Evolutionary conservation across 805 yeast species (phyloP).

Genomic region (Cephaloascus fragrans): DNA sequence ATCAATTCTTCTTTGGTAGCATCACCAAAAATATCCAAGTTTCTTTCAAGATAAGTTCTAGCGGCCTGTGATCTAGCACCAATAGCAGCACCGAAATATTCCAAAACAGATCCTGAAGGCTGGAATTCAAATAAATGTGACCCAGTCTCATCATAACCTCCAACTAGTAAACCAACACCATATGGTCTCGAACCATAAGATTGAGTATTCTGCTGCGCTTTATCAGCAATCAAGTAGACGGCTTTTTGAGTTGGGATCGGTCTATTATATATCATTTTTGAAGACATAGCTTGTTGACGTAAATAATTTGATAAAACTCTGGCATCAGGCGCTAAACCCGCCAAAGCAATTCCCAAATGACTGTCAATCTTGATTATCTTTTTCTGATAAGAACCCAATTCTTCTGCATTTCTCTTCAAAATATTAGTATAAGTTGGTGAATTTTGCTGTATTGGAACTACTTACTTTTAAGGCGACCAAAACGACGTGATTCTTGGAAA

Average conservation of each 20-base stretch:
- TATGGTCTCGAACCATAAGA: slow-evolving; percentile 95
- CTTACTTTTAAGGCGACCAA: slow-evolving; percentile 70
- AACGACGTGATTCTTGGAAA: slow-evolving; percentile 80
- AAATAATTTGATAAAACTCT: slow-evolving; percentile 83
- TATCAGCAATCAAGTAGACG: slow-evolving; percentile 81
- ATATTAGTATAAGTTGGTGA: not conserved
- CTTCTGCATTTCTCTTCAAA: slow-evolving; percentile 77
- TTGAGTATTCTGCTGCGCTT: slow-evolving; percentile 96
- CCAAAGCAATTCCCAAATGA: slow-evolving; percentile 90
- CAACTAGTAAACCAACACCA: slow-evolving; percentile 89
- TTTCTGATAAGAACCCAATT: slow-evolving; percentile 92
- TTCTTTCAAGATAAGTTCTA: slow-evolving; percentile 88
- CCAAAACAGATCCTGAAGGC: slow-evolving; percentile 90
- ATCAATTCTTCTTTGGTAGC: slow-evolving; percentile 64
- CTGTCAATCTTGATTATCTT: slow-evolving; percentile 86
- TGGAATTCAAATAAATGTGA: slow-evolving; percentile 92
- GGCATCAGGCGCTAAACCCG: slow-evolving; percentile 98
- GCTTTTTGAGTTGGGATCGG: slow-evolving; percentile 79
- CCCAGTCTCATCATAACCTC: slow-evolving; percentile 90
- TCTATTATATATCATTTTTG: slow-evolving; percentile 76
- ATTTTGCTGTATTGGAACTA: not conserved
- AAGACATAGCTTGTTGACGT: slow-evolving; percentile 85
- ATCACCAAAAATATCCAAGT: slow-evolving; percentile 56
- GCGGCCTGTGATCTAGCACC: slow-evolving; percentile 99
- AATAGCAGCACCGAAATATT: slow-evolving; percentile 87